Base-by-base conservation (phyloP, 805 yeast species). In the Yamadazyma sp. region DNA sequence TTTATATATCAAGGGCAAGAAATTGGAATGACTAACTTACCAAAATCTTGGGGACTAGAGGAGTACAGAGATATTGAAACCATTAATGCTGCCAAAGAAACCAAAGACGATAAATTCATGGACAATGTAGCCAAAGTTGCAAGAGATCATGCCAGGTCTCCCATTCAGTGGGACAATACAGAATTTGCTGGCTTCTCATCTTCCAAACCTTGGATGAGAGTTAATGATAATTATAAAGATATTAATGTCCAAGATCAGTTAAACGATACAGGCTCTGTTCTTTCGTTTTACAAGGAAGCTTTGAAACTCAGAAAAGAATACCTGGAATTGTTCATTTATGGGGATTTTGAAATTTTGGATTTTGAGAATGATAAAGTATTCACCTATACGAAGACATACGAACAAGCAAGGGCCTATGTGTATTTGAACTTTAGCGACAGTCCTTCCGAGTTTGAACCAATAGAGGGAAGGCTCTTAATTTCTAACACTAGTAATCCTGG, bases 1-100 rank as follows among this genome's bases (percentile, higher is more conserved):
- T 77, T 64, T 55, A 56, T 77, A 21, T 77, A 75, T 55, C 81
- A 77, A 53, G 82, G 82, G 34, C 82, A 77, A 52, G 82, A 77
- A 47, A 58, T 77, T 42, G 82, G 78, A 22, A 71, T 70, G 73
- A 64, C 67, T 35, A 76, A 76, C 48, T 53, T 74, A 22, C 65
- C 74, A 18, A 47, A 56, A 33, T 49, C 51, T 27, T 75, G 78
- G 78, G 58, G 62, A 14, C 56, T 75, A 35, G 60, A 58, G 11
- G 76, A 75, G 48, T 76, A 74, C 55, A 53, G 60, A 43, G 82
- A 76, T 48, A 66, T 76, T 40, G 67, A 70, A 41, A 58, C 74
- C 27, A 53, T 65, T 44, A 69, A 66, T 49, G 62, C 65, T 50
- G 27, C 30, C 2, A 31, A 33, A 5, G 24, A 35, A 16, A 19